Evolutionary conservation across 257 asterid species (phyloP), one percentile per base, ranked within the genome.

Genomic region (Craterostigma plantagineum): DNA sequence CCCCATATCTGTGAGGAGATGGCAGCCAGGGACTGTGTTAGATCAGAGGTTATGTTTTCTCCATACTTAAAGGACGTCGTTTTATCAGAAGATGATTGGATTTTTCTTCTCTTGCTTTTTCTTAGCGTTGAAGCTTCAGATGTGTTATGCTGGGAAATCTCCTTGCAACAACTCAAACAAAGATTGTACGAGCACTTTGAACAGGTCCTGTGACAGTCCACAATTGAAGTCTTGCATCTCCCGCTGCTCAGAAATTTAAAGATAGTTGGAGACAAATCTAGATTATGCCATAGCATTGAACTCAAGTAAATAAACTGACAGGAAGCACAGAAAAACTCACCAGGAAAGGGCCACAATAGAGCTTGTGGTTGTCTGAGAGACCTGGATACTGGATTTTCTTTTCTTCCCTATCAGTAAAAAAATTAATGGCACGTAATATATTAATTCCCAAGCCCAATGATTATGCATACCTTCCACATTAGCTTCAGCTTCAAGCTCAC

Each of bases 131-230:
- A 49, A 49, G 54, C 54, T 58, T 51, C 79, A 53, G 33, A 10
- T 35, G 53, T 55, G 51, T 57, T 63, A 44, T 50, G 62, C 43
- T 48, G 63, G 54, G 75, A 67, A 58, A 75, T 63, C 62, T 75
- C 94, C 62, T 58, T 63, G 59, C 93, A 75, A 57, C 99, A 90
- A 63, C 65, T 58, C 56, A 90, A 64, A 71, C 99, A 90, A 61
- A 90, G 79, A 53, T 66, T 71, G 57, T 75, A 90, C 1, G 91
- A 77, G 48, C 99, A 90, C 45, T 62, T 69, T 42, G 70, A 27
- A 71, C 99, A 90, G 64, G 77, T 75, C 71, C 94, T 72, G 48
- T 83, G 94, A 72, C 77, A 90, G 82, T 90, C 92, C 58, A 75
- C 57, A 59, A 83, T 72, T 44, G 85, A 63, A 34, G 63, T 54